Percentiles rank a stretch among this genome's conserved stretches.
phyloP scores from a whole-genome alignment of 1,284 basidiomycete genomes.

The Phellinidium pouzarii region DNA sequence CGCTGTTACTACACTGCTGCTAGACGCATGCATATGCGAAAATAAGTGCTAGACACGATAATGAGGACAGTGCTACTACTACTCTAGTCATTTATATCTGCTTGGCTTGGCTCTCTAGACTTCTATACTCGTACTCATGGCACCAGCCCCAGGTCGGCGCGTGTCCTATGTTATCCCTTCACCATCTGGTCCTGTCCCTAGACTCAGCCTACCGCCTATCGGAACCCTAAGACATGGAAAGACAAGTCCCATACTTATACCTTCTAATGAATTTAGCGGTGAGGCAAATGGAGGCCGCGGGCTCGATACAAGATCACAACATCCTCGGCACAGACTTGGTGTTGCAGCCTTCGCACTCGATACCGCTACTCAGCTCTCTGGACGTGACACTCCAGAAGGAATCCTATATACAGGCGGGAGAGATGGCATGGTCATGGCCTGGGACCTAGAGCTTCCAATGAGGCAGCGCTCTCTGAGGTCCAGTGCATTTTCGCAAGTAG shows the following conservation, averaged over 20 bases:
- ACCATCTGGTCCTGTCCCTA: conserved; percentile 50
- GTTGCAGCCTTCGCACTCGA: conserved; percentile 85
- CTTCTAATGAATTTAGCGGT: conserved; percentile 24
- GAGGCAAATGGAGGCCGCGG: conserved; percentile 20
- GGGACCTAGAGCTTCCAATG: conserved; percentile 81
- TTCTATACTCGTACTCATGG: no score
- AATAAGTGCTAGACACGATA: not conserved
- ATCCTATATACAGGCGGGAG: conserved; percentile 92
- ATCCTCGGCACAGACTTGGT: conserved; percentile 83
- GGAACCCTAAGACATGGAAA: conserved; percentile 55
- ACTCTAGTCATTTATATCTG: not conserved
- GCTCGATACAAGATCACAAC: conserved; percentile 28
- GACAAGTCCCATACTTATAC: conserved; percentile 59
- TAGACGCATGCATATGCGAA: not conserved
- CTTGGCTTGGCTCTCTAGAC: not conserved
- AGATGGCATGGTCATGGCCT: conserved; percentile 87
- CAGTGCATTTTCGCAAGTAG: conserved; percentile 21
- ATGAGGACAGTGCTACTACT: not conserved
- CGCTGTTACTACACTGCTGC: not conserved
- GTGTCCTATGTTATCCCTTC: conserved; percentile 81
- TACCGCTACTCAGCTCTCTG: conserved; percentile 68
- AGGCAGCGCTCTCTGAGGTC: conserved; percentile 34
- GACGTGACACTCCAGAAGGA: conserved; percentile 64
- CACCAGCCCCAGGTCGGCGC: conserved; percentile 25
- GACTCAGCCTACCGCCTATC: conserved; percentile 65